Evolutionary conservation across 2,329 filamentous ascomycete species (phyloP).

Genomic region (Diaporthe sp.): DNA sequence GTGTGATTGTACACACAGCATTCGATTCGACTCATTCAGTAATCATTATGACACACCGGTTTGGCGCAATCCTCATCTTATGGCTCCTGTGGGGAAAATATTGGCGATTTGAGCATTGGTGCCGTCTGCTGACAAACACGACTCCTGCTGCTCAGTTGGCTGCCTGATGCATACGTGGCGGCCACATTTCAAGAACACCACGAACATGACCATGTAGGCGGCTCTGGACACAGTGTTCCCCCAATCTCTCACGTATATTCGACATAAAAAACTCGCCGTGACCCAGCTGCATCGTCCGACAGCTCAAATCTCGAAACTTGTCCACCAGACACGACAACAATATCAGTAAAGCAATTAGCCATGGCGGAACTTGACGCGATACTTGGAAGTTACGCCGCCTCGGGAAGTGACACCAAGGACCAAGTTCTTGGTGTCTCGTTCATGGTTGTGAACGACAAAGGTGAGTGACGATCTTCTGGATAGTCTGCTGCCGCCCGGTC

Average conservation of each 20-base stretch:
- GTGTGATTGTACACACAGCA: background rate
- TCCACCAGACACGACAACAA: background rate
- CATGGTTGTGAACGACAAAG: conserved; percentile 47
- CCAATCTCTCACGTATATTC: too few species aligned
- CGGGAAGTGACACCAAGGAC: conserved; percentile 47
- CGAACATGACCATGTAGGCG: background rate
- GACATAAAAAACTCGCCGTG: too few species aligned
- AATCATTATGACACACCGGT: background rate
- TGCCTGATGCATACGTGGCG: background rate
- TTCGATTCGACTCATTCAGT: background rate
- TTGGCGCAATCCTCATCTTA: fast-evolving
- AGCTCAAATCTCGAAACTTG: background rate
- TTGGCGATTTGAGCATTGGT: background rate
- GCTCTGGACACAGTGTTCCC: background rate
- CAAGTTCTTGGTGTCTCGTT: conserved; percentile 50
- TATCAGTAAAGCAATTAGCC: background rate
- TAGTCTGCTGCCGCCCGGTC: too few species aligned
- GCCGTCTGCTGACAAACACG: background rate
- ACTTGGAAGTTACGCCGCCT: conserved; percentile 45
- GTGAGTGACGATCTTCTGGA: conserved; percentile 31
- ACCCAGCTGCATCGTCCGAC: background rate
- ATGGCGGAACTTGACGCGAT: conserved; percentile 46
- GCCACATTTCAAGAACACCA: background rate
- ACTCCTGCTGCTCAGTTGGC: too few species aligned
- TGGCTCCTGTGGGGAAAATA: background rate